Conservation (phyloP, 306 rosid genomes). For the Lathyrus sativus region DNA sequence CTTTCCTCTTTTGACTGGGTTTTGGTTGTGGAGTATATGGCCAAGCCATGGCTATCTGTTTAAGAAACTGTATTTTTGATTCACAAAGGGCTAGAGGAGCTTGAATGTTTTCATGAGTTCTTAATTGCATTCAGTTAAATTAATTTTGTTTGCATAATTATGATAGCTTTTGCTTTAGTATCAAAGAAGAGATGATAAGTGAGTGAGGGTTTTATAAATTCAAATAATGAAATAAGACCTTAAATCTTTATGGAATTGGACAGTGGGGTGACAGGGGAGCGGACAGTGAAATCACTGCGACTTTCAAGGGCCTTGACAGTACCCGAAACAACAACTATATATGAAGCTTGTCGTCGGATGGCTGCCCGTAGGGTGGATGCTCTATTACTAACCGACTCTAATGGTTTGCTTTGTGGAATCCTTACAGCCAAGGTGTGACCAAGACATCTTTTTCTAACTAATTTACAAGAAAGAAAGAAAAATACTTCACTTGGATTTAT, state of each 20-base stretch:
- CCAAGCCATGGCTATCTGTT: slow-evolving; percentile 21
- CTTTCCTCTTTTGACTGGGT: slow-evolving; percentile 22
- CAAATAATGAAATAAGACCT: slow-evolving; percentile 9
- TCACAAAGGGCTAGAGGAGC: slow-evolving; percentile 20
- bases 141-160: not conserved
- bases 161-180: slow-evolving; percentile 4
- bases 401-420: slow-evolving; percentile 93
- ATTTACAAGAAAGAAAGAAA: slow-evolving; percentile 11
- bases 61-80: slow-evolving; percentile 9
- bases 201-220: slow-evolving; percentile 28
- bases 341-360: slow-evolving; percentile 94
- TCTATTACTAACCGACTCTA: slow-evolving; percentile 82
- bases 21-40: slow-evolving; percentile 14
- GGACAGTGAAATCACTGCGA: slow-evolving; percentile 86
- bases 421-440: slow-evolving; percentile 89
- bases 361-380: slow-evolving; percentile 97
- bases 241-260: slow-evolving; percentile 43
- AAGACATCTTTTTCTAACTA: slow-evolving; percentile 18
- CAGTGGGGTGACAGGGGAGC: slow-evolving; percentile 79
- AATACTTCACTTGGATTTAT: slow-evolving; percentile 16
- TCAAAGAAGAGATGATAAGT: slow-evolving; percentile 24
- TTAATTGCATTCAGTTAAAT: slow-evolving; percentile 20
- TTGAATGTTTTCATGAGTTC: slow-evolving; percentile 23
- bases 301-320: slow-evolving; percentile 88
- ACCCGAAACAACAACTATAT: slow-evolving; percentile 79